Base-by-base conservation (phyloP, 1,284 basidiomycete genomes). In the Cryptococcus depauperatus region DNA sequence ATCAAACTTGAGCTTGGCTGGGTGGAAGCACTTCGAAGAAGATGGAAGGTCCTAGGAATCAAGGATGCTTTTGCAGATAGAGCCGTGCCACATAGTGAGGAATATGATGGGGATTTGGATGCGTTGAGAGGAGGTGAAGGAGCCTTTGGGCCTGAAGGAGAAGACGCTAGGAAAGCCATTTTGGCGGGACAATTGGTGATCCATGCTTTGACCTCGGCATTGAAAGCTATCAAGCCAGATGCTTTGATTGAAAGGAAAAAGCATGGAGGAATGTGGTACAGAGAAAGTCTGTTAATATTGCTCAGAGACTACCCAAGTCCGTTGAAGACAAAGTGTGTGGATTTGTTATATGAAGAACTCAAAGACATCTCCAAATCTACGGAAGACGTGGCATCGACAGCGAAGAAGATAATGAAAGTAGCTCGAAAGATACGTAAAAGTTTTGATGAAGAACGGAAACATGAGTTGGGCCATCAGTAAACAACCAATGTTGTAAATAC, bases 1-100 rank as follows among this genome's bases (percentile, higher is more conserved):
- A 80, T 90, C 53, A 83, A 83, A 59, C 88, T 95, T 80, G 91
- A 96, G 68, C 72, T 93, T 7, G 83, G 84, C 3, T 95, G 90
- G 68, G 76, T 90, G 14, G 90, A 95, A 72, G 80, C 80, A 9
- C 72, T 95, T 42, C 74, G 88, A 33, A 73, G 87, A 49, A 75
- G 90, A 34, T 92, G 88, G 88, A 79, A 77, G 37, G 75, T 86
- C 5, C 75, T 73, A 10, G 71, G 71, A 11, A 62, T 73, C 41
- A 51, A 55, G 5, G 47, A 57, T 23, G 16, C 16, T 35, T 43
- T 42, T 7, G 41, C 34, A 25, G 43, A 39, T 14, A 35, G 25
- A 5, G 44, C 14, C 27, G 33, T 16, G 4, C n/a, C n/a, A 16
- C 27, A 30, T 8, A 22, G 35, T 2, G 41, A 23, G 5, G 43